phyloP scores from a whole-genome alignment of 2,329 filamentous ascomycete species.

The Metarhizium robertsii region DNA sequence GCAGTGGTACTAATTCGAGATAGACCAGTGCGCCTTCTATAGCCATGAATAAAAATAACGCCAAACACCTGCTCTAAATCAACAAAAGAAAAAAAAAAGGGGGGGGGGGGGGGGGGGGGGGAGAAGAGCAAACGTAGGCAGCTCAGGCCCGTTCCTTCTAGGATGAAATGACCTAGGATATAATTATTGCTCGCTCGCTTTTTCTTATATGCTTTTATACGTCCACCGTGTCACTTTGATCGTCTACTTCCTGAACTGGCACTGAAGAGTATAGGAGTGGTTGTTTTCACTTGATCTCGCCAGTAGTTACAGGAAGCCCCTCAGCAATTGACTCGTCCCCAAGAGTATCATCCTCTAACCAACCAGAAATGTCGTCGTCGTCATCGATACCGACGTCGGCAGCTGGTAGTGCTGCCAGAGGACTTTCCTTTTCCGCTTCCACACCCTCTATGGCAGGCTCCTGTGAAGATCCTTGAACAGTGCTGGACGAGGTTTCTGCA shows the following conservation, averaged over 20 bases:
- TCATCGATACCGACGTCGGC: not conserved
- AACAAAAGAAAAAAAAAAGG: not conserved
- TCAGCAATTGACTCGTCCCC: not conserved
- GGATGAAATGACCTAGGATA: not conserved
- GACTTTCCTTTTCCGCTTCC: not conserved
- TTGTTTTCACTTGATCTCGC: not conserved
- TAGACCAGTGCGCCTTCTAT: not conserved
- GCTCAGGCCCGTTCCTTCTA: not conserved
- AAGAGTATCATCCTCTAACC: slow-evolving; percentile 16
- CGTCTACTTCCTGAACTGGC: not conserved
- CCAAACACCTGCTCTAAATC: not conserved
- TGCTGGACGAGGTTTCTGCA: not conserved
- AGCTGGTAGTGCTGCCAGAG: slow-evolving; percentile 10
- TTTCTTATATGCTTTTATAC: not conserved
- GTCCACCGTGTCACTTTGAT: not conserved
- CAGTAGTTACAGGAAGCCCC: not conserved
- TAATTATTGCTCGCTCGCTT: not conserved
- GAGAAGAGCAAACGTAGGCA: no score
- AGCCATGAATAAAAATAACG: not conserved
- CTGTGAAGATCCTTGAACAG: not conserved
- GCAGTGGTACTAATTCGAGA: not conserved
- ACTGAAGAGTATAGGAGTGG: not conserved
- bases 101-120: no score
- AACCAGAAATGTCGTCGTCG: slow-evolving; percentile 17
- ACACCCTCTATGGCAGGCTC: not conserved